A percentile compares a stretch with the other conserved stretches of the same genome.
Conservation (phyloP, 2,329 filamentous ascomycete species). For the Chaetothyriales sp. region DNA sequence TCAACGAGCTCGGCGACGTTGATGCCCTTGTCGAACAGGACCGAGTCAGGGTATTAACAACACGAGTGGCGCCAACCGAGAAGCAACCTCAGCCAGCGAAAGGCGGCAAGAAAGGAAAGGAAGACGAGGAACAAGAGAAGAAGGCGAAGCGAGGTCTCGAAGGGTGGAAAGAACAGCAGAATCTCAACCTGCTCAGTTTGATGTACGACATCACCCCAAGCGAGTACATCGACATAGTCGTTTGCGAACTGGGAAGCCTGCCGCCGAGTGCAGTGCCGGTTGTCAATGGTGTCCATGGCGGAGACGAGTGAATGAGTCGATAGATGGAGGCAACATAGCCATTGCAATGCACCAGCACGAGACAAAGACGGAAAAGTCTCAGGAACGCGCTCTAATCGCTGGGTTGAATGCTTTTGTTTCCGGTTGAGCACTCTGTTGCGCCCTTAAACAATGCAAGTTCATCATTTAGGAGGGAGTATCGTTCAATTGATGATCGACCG, state of each 20-base stretch:
- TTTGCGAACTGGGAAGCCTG: conserved; percentile 79
- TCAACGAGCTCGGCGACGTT: conserved; percentile 77
- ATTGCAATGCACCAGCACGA: not conserved
- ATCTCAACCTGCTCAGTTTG: conserved; percentile 52
- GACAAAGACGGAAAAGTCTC: not conserved
- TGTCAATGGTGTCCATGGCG: conserved; percentile 24
- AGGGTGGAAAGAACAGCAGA: conserved; percentile 43
- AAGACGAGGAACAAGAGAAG: conserved; percentile 14
- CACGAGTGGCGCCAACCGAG: conserved; percentile 3
- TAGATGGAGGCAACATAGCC: not conserved
- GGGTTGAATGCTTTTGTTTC: not conserved
- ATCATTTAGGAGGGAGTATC: not conserved
- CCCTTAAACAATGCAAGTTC: not conserved
- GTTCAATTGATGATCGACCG: not conserved
- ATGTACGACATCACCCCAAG: conserved; percentile 88
- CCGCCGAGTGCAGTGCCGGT: conserved; percentile 74
- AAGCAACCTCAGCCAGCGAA: conserved; percentile 5
- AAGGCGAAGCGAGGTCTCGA: conserved; percentile 25
- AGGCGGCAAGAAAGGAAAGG: conserved; percentile 11
- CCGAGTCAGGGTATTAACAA: conserved; percentile 9
- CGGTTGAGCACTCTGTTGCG: not conserved
- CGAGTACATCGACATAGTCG: conserved; percentile 71
- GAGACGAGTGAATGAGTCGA: conserved; percentile 7
- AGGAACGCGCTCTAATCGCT: not conserved
- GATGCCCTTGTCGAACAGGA: conserved; percentile 40